Evolutionary conservation across 2,329 filamentous ascomycete species (phyloP).

Genomic region (Hypomyces rosellus): DNA sequence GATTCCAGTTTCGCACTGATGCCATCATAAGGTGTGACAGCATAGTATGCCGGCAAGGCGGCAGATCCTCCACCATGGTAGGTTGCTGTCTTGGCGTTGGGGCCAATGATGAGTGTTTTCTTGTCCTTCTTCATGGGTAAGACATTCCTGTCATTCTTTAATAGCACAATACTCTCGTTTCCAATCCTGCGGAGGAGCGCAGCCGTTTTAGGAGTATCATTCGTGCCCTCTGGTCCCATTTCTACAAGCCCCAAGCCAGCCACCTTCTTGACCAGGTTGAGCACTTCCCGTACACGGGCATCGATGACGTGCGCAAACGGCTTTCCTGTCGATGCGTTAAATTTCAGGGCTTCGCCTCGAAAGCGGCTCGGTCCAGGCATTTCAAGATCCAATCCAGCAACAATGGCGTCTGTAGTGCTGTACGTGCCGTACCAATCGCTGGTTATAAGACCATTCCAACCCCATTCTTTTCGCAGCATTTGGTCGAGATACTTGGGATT

Average conservation of each 20-base stretch:
- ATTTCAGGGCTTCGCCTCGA: conserved; percentile 45
- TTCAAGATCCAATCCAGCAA: conserved; percentile 51
- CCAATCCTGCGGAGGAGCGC: conserved; percentile 59
- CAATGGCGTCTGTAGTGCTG: conserved; percentile 43
- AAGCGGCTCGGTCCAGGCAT: conserved; percentile 52
- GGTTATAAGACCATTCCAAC: conserved; percentile 51
- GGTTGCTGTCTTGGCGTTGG: conserved; percentile 50
- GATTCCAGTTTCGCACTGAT: conserved; percentile 49
- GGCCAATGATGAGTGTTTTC: conserved; percentile 52
- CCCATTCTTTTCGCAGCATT: conserved; percentile 51
- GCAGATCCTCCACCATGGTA: conserved; percentile 63
- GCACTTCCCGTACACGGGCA: conserved; percentile 49
- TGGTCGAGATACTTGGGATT: conserved; percentile 43
- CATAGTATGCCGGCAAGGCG: conserved; percentile 54
- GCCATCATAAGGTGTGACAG: conserved; percentile 66
- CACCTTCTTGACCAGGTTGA: conserved; percentile 54
- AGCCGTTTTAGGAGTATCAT: conserved; percentile 56
- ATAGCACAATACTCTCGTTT: conserved; percentile 62
- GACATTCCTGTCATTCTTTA: conserved; percentile 62
- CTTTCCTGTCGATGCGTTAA: conserved; percentile 50
- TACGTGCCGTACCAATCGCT: conserved; percentile 56
- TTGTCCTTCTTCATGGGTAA: conserved; percentile 59
- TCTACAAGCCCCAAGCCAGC: conserved; percentile 48
- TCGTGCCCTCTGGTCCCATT: conserved; percentile 45
- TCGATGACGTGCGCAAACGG: conserved; percentile 49